These are phyloP conservation scores for Cryphonectria nitschkei DNA, from an alignment of 2,329 filamentous ascomycete species.

Conservation along the genomic window DNA sequence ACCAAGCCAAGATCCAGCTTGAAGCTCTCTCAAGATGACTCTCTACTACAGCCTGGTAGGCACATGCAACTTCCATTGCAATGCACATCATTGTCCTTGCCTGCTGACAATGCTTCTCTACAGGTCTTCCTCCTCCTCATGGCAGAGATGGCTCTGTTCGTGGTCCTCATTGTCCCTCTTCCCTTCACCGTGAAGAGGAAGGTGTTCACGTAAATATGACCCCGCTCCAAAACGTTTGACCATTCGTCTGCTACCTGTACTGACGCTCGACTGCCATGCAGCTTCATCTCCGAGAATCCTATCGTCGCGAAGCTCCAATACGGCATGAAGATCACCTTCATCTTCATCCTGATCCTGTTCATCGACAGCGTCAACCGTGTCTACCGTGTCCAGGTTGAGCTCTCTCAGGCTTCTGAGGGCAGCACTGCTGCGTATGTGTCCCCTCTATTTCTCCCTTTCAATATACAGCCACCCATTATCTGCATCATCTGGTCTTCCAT, in stretches of 20 bases:
- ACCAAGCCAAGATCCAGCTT: neutral
- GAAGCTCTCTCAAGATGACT: constrained; percentile 52
- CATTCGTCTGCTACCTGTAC: constrained; percentile 6
- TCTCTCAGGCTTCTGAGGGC: constrained; percentile 72
- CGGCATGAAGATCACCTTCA: constrained; percentile 97
- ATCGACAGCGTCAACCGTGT: constrained; percentile 95
- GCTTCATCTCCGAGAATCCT: constrained; percentile 90
- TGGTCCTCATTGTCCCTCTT: constrained; percentile 81
- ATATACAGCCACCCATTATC: neutral
- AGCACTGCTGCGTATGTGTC: constrained; percentile 51
- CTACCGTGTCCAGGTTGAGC: constrained; percentile 92
- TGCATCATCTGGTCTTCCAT: neutral
- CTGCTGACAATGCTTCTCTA: constrained; percentile 33
- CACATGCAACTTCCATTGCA: constrained; percentile 2
- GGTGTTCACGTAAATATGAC: constrained; percentile 68
- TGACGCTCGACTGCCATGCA: constrained; percentile 38
- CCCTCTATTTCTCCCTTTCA: neutral
- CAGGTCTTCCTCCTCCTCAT: constrained; percentile 85
- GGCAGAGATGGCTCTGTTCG: constrained; percentile 81
- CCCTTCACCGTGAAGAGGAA: constrained; percentile 84
- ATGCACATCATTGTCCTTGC: constrained; percentile 3
- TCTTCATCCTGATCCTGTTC: constrained; percentile 98
- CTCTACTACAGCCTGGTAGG: constrained; percentile 61
- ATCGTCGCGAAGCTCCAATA: constrained; percentile 92
- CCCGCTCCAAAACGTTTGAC: neutral